phyloP scores from a whole-genome alignment of 768 basidiomycete genomes.

The Stropharia rugosoannulata region DNA sequence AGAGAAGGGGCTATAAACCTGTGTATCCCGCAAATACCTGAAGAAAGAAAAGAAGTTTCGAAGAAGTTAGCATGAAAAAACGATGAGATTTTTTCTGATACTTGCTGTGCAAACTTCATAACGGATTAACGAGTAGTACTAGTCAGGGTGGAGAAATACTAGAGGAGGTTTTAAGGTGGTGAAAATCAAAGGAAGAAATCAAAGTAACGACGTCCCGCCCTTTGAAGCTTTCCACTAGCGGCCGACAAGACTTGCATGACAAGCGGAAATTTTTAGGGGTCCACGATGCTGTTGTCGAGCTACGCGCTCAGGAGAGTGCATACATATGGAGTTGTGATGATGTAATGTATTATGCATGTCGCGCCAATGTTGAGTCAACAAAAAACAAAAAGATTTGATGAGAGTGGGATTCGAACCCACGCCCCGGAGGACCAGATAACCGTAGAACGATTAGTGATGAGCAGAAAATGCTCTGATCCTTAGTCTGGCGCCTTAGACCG shows the following conservation, averaged over 20 bases:
- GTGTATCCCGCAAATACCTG: conserved; percentile 71
- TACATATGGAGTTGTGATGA: no score
- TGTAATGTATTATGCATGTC: no score
- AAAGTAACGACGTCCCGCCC: no score
- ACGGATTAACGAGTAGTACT: neutral
- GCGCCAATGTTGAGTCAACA: no score
- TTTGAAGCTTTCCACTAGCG: no score
- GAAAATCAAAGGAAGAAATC: no score
- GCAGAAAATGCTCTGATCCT: conserved; percentile 30
- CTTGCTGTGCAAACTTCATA: conserved; percentile 28
- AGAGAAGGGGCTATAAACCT: conserved; percentile 36
- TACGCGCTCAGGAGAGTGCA: no score
- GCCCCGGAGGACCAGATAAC: conserved; percentile 39
- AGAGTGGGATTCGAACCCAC: conserved; percentile 64
- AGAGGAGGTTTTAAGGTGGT: neutral
- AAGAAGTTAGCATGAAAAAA: neutral
- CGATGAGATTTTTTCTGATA: neutral
- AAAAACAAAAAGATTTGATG: conserved; percentile 25
- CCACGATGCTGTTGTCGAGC: no score
- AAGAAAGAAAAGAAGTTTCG: neutral
- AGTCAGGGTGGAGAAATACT: neutral
- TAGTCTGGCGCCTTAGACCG: conserved; percentile 90
- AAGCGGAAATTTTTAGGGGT: no score
- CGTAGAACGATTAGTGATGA: neutral
- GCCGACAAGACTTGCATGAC: no score